These are phyloP conservation scores for Vaccinium corymbosum DNA, from an alignment of 148 eudicot species.

Conservation along the genomic window DNA sequence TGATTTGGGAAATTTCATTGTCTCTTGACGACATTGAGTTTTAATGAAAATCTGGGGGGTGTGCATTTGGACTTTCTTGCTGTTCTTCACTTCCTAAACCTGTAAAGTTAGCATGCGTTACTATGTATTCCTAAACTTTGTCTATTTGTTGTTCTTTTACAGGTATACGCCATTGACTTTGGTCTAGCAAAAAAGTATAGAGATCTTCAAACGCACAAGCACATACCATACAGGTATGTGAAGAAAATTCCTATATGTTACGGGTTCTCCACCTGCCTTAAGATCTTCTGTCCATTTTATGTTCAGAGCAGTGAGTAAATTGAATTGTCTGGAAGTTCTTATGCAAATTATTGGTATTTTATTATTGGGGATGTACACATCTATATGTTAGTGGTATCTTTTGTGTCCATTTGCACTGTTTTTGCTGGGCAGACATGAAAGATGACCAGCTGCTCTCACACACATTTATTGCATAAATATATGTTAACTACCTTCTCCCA, in stretches of 20 bases:
- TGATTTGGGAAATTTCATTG: background rate
- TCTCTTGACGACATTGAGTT: background rate
- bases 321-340: background rate
- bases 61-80: background rate
- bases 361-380: background rate
- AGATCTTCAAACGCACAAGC: conserved; percentile 97
- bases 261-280: background rate
- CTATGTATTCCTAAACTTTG: background rate
- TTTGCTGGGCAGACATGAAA: background rate
- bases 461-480: background rate
- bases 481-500: background rate
- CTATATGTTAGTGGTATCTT: background rate
- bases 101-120: background rate
- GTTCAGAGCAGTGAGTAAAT: background rate
- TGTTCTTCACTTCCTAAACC: background rate
- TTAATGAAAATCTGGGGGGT: background rate
- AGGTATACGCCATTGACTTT: conserved; percentile 94
- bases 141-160: conserved; percentile 15
- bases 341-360: background rate
- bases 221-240: conserved; percentile 90
- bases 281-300: background rate
- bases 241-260: background rate
- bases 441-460: background rate
- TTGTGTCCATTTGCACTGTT: background rate
- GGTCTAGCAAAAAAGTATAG: conserved; percentile 95